A percentile compares a stretch with the other conserved stretches of the same genome.
phyloP scores from a whole-genome alignment of 768 basidiomycete genomes.

The Roridomyces roridus region DNA sequence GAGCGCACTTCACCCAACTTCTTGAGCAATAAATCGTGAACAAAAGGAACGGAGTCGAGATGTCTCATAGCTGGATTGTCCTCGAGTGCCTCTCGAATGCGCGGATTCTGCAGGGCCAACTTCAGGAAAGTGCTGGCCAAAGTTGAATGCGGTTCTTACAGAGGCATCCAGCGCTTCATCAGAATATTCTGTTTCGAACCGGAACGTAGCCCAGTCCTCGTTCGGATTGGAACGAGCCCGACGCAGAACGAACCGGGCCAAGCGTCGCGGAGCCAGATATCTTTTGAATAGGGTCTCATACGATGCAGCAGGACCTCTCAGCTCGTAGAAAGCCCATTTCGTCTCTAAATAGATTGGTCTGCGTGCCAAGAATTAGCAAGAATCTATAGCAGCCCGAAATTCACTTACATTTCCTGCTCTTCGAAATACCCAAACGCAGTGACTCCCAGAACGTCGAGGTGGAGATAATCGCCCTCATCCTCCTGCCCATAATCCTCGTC shows the following conservation, averaged over 20 bases:
- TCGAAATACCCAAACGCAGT: conserved; percentile 59
- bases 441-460: conserved; percentile 52
- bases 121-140: neutral
- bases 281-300: conserved; percentile 52
- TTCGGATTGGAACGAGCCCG: conserved; percentile 37
- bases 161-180: conserved; percentile 18
- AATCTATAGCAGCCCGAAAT: conserved; percentile 3
- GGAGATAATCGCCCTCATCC: conserved; percentile 51
- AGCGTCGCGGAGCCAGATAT: conserved; percentile 57
- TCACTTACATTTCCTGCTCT: conserved; percentile 52
- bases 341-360: conserved; percentile 73
- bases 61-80: neutral
- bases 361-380: conserved; percentile 31
- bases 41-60: conserved; percentile 8
- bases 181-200: conserved; percentile 27
- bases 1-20: neutral
- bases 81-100: conserved; percentile 10
- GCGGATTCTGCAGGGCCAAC: neutral
- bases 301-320: conserved; percentile 49
- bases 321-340: conserved; percentile 64
- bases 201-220: conserved; percentile 41
- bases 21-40: conserved; percentile 12
- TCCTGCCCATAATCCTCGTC: conserved; percentile 73
- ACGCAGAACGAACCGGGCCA: conserved; percentile 56
- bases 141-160: neutral